phyloP scores from a whole-genome alignment of 1,284 basidiomycete genomes.

The Afroboletus lepidellus region DNA sequence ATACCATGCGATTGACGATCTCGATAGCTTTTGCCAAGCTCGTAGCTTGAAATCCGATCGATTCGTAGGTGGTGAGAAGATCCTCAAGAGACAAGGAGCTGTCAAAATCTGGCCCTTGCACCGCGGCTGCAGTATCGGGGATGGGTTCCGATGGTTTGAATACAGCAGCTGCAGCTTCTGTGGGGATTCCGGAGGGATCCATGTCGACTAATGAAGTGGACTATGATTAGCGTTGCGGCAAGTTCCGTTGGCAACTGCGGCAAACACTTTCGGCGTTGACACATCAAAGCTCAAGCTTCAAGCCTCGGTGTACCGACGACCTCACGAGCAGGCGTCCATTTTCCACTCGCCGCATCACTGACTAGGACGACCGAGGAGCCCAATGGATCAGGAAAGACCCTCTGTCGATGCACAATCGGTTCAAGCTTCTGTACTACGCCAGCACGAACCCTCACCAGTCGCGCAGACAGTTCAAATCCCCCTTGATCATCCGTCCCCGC shows the following conservation, averaged over 20 bases:
- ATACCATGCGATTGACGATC: constrained; percentile 88
- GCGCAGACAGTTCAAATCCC: constrained; percentile 8
- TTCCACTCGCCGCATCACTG: neutral
- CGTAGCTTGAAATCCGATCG: constrained; percentile 95
- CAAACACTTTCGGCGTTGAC: neutral
- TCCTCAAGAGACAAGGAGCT: constrained; percentile 63
- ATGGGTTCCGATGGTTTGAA: constrained; percentile 78
- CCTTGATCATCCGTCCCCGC: constrained; percentile 7
- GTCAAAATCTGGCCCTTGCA: constrained; percentile 89
- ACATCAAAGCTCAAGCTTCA: too few relatives aligned
- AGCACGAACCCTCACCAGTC: constrained; percentile 6
- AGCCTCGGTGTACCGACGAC: neutral
- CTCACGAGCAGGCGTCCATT: neutral
- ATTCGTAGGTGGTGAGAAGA: constrained; percentile 79
- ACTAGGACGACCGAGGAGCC: neutral
- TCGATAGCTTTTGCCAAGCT: constrained; percentile 88
- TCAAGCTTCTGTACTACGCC: constrained; percentile 4
- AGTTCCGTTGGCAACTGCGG: constrained; percentile 18
- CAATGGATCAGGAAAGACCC: constrained; percentile 20
- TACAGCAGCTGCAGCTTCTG: constrained; percentile 67
- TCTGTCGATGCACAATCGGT: constrained; percentile 6
- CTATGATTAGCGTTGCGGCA: constrained; percentile 18
- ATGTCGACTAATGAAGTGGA: constrained; percentile 12
- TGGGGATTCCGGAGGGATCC: constrained; percentile 45
- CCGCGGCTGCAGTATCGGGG: constrained; percentile 68